Evolutionary conservation across 2,329 filamentous ascomycete genomes (phyloP).

Genomic region (Stachybotrys chlorohalonatus): DNA sequence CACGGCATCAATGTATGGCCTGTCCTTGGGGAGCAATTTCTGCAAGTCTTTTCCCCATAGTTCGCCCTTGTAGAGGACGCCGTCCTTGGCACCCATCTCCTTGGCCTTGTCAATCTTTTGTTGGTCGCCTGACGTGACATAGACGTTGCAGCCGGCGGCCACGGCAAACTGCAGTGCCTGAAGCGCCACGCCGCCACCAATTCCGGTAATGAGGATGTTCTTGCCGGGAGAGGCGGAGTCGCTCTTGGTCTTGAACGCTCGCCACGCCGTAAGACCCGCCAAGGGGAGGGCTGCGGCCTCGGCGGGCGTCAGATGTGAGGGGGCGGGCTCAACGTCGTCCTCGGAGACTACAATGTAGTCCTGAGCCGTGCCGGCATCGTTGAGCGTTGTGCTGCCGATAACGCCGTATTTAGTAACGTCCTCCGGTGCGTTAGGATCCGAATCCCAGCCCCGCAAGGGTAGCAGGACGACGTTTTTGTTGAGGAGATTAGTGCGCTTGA

Average conservation of each 20-base stretch:
- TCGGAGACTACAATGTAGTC: slow-evolving; percentile 64
- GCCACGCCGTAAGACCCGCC: slow-evolving; percentile 80
- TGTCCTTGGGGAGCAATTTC: slow-evolving; percentile 51
- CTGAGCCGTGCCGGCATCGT: slow-evolving; percentile 58
- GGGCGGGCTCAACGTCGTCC: slow-evolving; percentile 66
- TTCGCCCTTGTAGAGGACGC: slow-evolving; percentile 71
- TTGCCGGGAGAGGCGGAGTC: slow-evolving; percentile 52
- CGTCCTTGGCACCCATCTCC: slow-evolving; percentile 66
- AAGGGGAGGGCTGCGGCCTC: slow-evolving; percentile 81
- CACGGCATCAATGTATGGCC: slow-evolving; percentile 69
- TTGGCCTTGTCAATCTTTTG: slow-evolving; percentile 68
- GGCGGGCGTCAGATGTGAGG: slow-evolving; percentile 58
- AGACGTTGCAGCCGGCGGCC: slow-evolving; percentile 67
- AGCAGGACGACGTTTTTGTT: slow-evolving; percentile 68
- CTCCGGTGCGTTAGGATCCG: slow-evolving; percentile 66
- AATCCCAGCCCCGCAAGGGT: slow-evolving; percentile 70
- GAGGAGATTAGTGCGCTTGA: slow-evolving; percentile 28
- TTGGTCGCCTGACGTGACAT: slow-evolving; percentile 65
- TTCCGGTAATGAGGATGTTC: slow-evolving; percentile 81
- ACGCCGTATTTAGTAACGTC: slow-evolving; percentile 48
- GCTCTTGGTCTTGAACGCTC: slow-evolving; percentile 74
- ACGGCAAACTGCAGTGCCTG: slow-evolving; percentile 73
- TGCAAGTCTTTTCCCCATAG: slow-evolving; percentile 74
- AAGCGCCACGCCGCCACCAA: slow-evolving; percentile 85
- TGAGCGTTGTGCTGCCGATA: slow-evolving; percentile 57